A percentile compares a stretch with the other conserved stretches of the same genome.
Conservation (phyloP, 2,329 filamentous ascomycete species). For the Nigrospora sphaerica region DNA sequence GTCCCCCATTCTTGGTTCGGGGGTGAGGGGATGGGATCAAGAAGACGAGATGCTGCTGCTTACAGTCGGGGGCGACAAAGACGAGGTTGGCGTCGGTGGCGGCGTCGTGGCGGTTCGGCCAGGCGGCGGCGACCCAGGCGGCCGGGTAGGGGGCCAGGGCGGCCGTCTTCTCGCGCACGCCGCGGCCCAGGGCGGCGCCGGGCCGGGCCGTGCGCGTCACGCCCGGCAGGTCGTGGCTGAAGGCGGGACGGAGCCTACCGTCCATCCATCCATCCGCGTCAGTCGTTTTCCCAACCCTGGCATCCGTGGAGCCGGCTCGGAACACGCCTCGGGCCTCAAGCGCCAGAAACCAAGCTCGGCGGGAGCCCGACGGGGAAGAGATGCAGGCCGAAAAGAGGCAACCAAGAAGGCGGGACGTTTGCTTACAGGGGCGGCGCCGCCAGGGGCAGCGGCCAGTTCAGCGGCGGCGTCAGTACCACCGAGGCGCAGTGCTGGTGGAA, state of each 20-base stretch:
- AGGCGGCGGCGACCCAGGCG: slow-evolving; percentile 23
- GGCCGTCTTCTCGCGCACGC: background rate
- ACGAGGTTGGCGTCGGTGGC: slow-evolving; percentile 30
- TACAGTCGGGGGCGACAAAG: slow-evolving; percentile 7
- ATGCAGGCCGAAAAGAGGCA: too few species aligned
- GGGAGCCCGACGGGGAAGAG: too few species aligned
- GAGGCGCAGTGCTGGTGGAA: slow-evolving; percentile 43
- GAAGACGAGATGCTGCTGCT: too few species aligned
- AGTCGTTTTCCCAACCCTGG: too few species aligned
- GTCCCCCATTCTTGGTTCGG: too few species aligned
- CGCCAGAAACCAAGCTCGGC: too few species aligned
- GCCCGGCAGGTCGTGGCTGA: slow-evolving; percentile 23
- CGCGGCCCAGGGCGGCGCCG: background rate
- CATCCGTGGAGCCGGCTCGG: too few species aligned
- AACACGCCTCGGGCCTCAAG: too few species aligned
- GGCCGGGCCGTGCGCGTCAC: slow-evolving; percentile 3
- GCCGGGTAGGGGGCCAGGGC: slow-evolving; percentile 15
- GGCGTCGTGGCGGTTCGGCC: slow-evolving; percentile 23
- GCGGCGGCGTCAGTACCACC: slow-evolving; percentile 39
- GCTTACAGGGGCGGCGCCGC: slow-evolving; percentile 33
- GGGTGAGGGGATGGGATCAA: too few species aligned
- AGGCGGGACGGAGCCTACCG: slow-evolving; percentile 35
- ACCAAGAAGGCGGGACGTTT: too few species aligned
- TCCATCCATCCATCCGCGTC: too few species aligned
- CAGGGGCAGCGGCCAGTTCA: slow-evolving; percentile 41